Evolutionary conservation across 805 yeast species (phyloP), one percentile per base, ranked within the genome.

Genomic region (Lipomyces sp.): DNA sequence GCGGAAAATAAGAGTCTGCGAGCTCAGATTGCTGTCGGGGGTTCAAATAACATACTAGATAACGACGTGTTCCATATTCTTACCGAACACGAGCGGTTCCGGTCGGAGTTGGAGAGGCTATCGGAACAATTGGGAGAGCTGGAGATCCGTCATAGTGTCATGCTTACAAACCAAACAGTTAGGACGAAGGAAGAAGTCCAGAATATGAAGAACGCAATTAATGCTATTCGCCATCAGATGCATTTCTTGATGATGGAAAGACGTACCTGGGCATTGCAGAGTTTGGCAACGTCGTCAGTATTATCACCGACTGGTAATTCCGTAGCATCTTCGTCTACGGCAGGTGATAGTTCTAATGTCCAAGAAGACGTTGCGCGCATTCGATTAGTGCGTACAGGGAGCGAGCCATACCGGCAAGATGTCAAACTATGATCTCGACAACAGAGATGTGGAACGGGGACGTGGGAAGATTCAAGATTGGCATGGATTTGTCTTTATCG

Each of bases 181-280:
- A 74, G 78, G 15, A 69, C 73, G 29, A 68, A 72, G 37, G 79
- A 77, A 42, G 81, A 79, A 39, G 56, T 79, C 32, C 72, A 74
- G 29, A 71, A 72, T 53, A 64, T 78, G 48, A 72, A 75, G 24
- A 63, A 73, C 15, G 76, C 75, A 2, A 63, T 78, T 58, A 76
- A 75, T 45, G 73, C 77, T 11, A 64, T 79, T n/a, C 74, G 79
- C 2, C 78, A 79, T 42, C 81, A 79, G 66, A 53, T 79, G 59
- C 77, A 76, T 62, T 72, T 76, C 58, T 59, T 79, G 33, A 64
- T 76, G 24, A 57, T 74, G 18, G 79, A 76, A 53, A 69, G 78
- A 30, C 64, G 79, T 15, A 65, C 59, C 13, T 64, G 65, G 69
- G 66, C 71, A 2, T 33, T 66, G 32, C 70, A 66, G 37, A 63